These are phyloP conservation scores for Camelina neglecta DNA, from an alignment of 345 rosid genomes.

Conservation along the genomic window DNA sequence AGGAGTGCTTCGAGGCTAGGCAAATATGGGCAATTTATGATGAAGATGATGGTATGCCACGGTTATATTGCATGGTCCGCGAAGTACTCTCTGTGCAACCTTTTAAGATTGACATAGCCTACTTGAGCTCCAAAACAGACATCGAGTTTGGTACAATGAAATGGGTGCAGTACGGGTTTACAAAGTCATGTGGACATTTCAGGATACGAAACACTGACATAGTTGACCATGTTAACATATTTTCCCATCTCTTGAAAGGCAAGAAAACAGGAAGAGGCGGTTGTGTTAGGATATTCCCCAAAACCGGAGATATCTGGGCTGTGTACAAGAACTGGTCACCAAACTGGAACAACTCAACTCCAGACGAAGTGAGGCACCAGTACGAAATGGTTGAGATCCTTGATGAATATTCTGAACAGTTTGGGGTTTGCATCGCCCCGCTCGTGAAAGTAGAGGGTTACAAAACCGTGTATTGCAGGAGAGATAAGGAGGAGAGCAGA, in stretches of 20 bases:
- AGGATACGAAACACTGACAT: slow-evolving; percentile 80
- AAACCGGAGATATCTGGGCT: slow-evolving; percentile 95
- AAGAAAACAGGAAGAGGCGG: slow-evolving; percentile 97
- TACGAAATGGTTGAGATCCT: slow-evolving; percentile 99
- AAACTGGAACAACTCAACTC: slow-evolving; percentile 84
- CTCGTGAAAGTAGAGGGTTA: slow-evolving; percentile 75
- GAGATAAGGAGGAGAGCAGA: slow-evolving; percentile 53
- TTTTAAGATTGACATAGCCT: slow-evolving; percentile 83
- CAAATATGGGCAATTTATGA: slow-evolving; percentile 98
- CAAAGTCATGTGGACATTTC: slow-evolving; percentile 97
- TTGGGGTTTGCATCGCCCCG: slow-evolving; percentile 77
- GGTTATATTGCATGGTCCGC: slow-evolving; percentile 84
- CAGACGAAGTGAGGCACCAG: slow-evolving; percentile 78
- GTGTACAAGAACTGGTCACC: slow-evolving; percentile 89
- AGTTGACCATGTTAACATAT: slow-evolving; percentile 88
- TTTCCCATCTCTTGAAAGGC: slow-evolving; percentile 84
- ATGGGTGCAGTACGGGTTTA: slow-evolving; percentile 85
- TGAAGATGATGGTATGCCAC: slow-evolving; percentile 99
- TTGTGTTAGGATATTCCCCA: slow-evolving; percentile 87
- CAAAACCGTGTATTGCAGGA: slow-evolving; percentile 88
- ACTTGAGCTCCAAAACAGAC: slow-evolving; percentile 93
- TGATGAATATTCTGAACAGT: slow-evolving; percentile 88
- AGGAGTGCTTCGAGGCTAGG: slow-evolving; percentile 88
- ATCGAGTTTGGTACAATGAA: slow-evolving; percentile 82
- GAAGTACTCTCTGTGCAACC: slow-evolving; percentile 82